These are phyloP conservation scores for Quercus phellos DNA, from an alignment of 331 rosid species.

Conservation along the genomic window DNA sequence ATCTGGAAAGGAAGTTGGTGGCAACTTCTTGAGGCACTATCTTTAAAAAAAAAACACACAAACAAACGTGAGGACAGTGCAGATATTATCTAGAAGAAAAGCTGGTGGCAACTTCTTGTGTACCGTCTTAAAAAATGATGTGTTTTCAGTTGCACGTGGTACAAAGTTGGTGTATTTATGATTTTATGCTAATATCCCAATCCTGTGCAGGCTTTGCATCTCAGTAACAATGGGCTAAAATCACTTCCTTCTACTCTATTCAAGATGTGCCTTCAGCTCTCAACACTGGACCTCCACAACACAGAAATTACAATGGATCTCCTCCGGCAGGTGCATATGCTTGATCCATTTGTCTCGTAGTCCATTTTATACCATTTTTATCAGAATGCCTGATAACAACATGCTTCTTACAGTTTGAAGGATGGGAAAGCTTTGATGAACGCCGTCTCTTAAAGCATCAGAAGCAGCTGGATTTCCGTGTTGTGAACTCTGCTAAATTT, in stretches of 20 bases:
- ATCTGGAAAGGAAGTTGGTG: not conserved
- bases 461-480: conserved; percentile 82
- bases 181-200: conserved; percentile 3
- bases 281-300: conserved; percentile 78
- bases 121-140: not conserved
- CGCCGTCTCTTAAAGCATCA: conserved; percentile 75
- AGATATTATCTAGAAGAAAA: not conserved
- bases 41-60: not conserved
- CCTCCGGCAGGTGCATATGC: conserved; percentile 65
- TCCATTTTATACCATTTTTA: conserved; percentile 9
- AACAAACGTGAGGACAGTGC: not conserved
- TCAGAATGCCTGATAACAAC: not conserved
- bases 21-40: not conserved
- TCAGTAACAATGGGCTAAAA: conserved; percentile 67
- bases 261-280: conserved; percentile 67
- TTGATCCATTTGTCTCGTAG: not conserved
- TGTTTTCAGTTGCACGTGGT: not conserved
- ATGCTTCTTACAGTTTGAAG: conserved; percentile 57
- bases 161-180: not conserved
- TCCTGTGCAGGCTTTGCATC: conserved; percentile 57
- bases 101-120: not conserved
- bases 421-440: conserved; percentile 77
- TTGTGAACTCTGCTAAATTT: conserved; percentile 57
- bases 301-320: conserved; percentile 76
- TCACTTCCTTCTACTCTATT: conserved; percentile 71